Evolutionary conservation across 192 early-diverging fungal species (phyloP).

Genomic region (Jimgerdemannia flammicorona): DNA sequence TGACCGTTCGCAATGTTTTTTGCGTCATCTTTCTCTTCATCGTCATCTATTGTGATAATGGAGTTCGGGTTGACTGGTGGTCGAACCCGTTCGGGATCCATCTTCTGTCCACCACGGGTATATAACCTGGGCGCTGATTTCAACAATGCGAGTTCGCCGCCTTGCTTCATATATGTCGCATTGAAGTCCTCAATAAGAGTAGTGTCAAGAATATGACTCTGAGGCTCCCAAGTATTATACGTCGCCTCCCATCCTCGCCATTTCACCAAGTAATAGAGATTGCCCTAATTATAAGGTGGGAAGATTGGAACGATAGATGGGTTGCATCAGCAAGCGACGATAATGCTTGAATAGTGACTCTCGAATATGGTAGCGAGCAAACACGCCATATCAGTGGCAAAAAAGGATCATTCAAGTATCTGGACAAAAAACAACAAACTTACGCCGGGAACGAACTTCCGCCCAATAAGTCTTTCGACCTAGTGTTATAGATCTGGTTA

Average conservation of each 20-base stretch:
- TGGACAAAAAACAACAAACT: too few species aligned
- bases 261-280: background rate
- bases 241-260: background rate
- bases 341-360: too few species aligned
- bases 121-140: background rate
- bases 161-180: background rate
- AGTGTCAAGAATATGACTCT: background rate
- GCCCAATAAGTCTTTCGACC: too few species aligned
- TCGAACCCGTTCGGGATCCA: background rate
- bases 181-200: background rate
- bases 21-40: background rate
- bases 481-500: too few species aligned
- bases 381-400: too few species aligned
- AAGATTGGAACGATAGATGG: too few species aligned
- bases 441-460: too few species aligned
- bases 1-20: background rate
- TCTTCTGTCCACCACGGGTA: background rate
- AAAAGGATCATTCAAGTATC: too few species aligned
- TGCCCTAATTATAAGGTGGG: background rate
- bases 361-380: too few species aligned
- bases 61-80: background rate
- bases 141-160: background rate
- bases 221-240: background rate
- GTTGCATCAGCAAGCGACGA: too few species aligned
- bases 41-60: background rate